Evolutionary conservation across 2,329 filamentous ascomycete genomes (phyloP).

Genomic region (Nigrograna mackinnonii): DNA sequence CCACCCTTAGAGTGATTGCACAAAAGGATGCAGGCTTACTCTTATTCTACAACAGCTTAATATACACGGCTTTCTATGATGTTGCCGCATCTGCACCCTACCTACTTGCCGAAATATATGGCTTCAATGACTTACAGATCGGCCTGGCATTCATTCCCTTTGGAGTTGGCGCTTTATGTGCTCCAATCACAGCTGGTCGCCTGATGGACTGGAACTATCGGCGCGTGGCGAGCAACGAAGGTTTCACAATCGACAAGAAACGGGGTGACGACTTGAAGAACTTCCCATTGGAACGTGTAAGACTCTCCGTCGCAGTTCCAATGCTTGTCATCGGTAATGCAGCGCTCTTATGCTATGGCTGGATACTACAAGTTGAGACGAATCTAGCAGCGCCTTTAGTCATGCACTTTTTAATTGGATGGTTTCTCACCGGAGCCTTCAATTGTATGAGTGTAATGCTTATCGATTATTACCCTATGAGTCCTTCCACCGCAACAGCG

Average conservation of each 20-base stretch:
- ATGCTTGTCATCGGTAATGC: constrained; percentile 35
- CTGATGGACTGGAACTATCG: constrained; percentile 73
- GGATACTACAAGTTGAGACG: constrained; percentile 38
- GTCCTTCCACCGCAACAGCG: constrained; percentile 41
- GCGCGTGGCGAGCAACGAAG: constrained; percentile 63
- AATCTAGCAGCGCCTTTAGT: constrained; percentile 42
- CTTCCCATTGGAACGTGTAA: constrained; percentile 56
- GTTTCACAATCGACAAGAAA: constrained; percentile 62
- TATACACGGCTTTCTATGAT: constrained; percentile 55
- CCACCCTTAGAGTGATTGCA: constrained; percentile 42
- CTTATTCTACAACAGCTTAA: constrained; percentile 37
- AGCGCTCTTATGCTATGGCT: constrained; percentile 42
- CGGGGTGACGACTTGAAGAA: constrained; percentile 52
- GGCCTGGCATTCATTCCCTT: constrained; percentile 45
- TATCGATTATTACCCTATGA: constrained; percentile 41
- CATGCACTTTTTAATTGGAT: constrained; percentile 56
- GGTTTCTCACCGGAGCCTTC: constrained; percentile 62
- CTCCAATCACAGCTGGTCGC: constrained; percentile 53
- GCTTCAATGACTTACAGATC: constrained; percentile 52
- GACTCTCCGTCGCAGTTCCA: constrained; percentile 40
- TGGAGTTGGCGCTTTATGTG: constrained; percentile 40
- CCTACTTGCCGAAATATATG: constrained; percentile 50
- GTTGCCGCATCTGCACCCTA: constrained; percentile 51
- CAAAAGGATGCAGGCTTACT: constrained; percentile 46
- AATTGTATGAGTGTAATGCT: constrained; percentile 41